phyloP scores from a whole-genome alignment of 176 grass and related monocot genomes.

The Hordeum vulgare region DNA sequence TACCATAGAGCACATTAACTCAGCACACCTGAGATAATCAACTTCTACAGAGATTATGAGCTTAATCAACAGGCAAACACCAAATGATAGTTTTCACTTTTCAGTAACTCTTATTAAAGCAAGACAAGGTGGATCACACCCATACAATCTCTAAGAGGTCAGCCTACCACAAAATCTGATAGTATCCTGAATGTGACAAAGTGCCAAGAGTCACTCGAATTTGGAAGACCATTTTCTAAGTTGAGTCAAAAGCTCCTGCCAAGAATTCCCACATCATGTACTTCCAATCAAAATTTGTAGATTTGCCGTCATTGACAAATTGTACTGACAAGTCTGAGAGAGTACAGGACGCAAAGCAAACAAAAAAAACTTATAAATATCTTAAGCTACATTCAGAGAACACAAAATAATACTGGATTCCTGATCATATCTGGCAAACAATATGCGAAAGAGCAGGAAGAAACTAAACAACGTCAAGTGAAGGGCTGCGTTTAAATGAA shows the following conservation, averaged over 20 bases:
- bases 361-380: background rate
- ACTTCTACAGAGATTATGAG: background rate
- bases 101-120: background rate
- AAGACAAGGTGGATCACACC: background rate
- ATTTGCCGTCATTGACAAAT: background rate
- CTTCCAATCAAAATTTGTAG: background rate
- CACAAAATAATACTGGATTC: background rate
- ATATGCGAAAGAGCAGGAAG: background rate
- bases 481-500: background rate
- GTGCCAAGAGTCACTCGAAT: background rate
- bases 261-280: background rate
- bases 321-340: background rate
- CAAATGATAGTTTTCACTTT: background rate
- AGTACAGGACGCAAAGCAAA: too few relatives aligned
- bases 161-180: background rate
- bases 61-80: background rate
- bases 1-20: background rate
- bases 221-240: background rate
- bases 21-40: background rate
- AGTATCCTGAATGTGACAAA: background rate
- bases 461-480: background rate
- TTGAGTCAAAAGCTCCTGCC: background rate
- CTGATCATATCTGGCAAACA: background rate
- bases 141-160: background rate
- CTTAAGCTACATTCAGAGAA: background rate